Evolutionary conservation across 441 rosid species (phyloP), one percentile per base, ranked within the genome.

Genomic region (Geranium incanum): DNA sequence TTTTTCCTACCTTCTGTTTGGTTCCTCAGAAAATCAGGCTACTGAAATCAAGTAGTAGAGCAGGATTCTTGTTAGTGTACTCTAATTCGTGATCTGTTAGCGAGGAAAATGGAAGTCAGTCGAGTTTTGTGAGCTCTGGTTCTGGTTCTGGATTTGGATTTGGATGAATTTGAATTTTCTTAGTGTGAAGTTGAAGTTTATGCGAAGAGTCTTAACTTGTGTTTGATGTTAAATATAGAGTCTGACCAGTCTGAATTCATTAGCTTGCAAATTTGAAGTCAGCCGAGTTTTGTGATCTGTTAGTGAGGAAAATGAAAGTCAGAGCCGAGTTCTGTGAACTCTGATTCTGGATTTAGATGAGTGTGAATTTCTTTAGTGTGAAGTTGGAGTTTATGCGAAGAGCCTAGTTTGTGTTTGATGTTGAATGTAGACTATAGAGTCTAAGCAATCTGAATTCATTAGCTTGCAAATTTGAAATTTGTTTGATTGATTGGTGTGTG

Each of bases 21-120:
- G 21, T 62, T 74, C 72, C 74, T 15, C 59, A 60, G 69, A 52
- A 71, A 81, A 55, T 48, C 13, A 2, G 3, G 55, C 13, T 48
- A 48, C 9, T 48, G 55, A 9, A 11, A 7, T 39, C 0, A 39
- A 39, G 43, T 4, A 4, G 4, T 39, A 39, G 43, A 7, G 43
- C 0, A 39, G 43, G 8, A 4, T 39, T 39, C 43, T 39, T 39
- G 2, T 1, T 1, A 1, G 43, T 39, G 43, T 39, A 13, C 7
- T 52, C 16, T 43, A 12, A 21, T 60, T 52, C 19, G 63, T 12
- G 50, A 6, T 43, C 33, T 43, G 50, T 43, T 6, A 43, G 50
- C 0, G 9, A 43, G 50, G 50, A 43, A 43, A 11, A 7, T 43
- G 50, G 9, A 55, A 59, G 64, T 59, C 28, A 6, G 19, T 28